A percentile compares a stretch with the other conserved stretches of the same genome.
phyloP scores from a whole-genome alignment of 75 land plant genomes.

The Azolla pinnata region DNA sequence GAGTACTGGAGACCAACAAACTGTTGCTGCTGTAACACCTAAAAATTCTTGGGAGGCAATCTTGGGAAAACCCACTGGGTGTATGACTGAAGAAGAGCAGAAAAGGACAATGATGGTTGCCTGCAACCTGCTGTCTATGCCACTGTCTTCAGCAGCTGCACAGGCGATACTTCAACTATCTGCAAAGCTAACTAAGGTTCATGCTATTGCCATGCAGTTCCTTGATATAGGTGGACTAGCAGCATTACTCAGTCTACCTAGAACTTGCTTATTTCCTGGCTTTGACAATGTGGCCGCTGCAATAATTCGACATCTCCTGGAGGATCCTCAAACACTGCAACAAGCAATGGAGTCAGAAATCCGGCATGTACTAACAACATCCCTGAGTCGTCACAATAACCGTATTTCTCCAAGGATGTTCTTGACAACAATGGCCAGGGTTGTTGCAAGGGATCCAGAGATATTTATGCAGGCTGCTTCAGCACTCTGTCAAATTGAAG shows the following conservation, averaged over 20 bases:
- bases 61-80: conserved; percentile 71
- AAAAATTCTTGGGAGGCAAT: conserved; percentile 38
- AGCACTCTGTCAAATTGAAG: conserved; percentile 68
- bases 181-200: conserved; percentile 79
- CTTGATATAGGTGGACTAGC: conserved; percentile 77
- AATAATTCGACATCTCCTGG: conserved; percentile 84
- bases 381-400: conserved; percentile 40
- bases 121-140: conserved; percentile 55
- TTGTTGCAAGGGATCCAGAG: conserved; percentile 75
- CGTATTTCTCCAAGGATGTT: conserved; percentile 55
- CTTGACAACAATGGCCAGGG: conserved; percentile 80
- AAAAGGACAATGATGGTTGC: conserved; percentile 43
- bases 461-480: conserved; percentile 82
- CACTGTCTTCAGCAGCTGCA: conserved; percentile 49
- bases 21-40: conserved; percentile 24
- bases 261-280: conserved; percentile 65
- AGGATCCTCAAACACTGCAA: conserved; percentile 95
- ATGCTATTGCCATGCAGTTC: conserved; percentile 66
- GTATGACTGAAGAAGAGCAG: conserved; percentile 58
- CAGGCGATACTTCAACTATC: conserved; percentile 87
- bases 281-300: conserved; percentile 77
- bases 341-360: conserved; percentile 96
- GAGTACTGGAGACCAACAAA: conserved; percentile 7
- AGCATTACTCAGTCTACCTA: conserved; percentile 65
- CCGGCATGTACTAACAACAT: conserved; percentile 47